phyloP scores from a whole-genome alignment of 306 rosid species.

The Castanea sativa region DNA sequence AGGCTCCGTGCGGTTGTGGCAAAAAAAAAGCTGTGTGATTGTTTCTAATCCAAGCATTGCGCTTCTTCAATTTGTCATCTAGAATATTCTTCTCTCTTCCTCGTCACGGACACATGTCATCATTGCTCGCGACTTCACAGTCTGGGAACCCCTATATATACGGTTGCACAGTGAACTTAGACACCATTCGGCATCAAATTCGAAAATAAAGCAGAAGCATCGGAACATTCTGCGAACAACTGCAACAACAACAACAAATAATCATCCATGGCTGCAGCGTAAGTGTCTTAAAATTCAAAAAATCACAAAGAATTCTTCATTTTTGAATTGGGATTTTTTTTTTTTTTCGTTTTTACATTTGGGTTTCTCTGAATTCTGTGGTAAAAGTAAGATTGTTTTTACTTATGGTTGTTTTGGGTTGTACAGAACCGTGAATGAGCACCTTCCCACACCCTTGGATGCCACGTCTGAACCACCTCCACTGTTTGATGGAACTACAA shows the following conservation, averaged over 20 bases:
- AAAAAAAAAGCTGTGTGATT: too few species aligned
- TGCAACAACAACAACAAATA: neutral
- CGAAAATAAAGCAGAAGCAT: neutral
- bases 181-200: neutral
- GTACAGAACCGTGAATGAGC: conserved; percentile 22
- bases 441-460: conserved; percentile 48
- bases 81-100: too few species aligned
- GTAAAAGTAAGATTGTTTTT: neutral
- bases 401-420: neutral
- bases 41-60: too few species aligned
- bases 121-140: too few species aligned
- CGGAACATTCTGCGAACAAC: neutral
- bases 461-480: conserved; percentile 64
- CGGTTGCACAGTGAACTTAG: too few species aligned
- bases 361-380: too few species aligned
- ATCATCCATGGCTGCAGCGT: conserved; percentile 42
- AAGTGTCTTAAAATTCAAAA: neutral
- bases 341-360: neutral
- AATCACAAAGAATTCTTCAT: neutral
- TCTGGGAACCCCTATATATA: too few species aligned
- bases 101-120: too few species aligned
- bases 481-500: conserved; percentile 82
- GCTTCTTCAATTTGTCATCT: too few species aligned
- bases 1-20: too few species aligned
- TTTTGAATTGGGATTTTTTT: neutral